Evolutionary conservation across 2,329 filamentous ascomycete species (phyloP).

Genomic region (Penicillium sp.): DNA sequence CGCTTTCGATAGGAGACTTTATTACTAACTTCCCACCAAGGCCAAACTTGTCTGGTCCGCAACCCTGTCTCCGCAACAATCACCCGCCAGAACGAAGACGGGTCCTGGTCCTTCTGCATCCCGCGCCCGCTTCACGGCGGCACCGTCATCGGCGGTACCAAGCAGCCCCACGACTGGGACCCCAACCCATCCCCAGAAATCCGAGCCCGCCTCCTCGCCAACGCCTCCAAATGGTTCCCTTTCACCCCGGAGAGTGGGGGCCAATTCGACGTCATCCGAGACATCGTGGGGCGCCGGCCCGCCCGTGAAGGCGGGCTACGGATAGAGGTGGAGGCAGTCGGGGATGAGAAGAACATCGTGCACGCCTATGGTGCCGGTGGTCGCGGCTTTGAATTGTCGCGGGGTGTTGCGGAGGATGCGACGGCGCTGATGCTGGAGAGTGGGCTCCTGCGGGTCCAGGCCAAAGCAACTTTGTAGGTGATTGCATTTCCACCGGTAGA

Average conservation of each 20-base stretch:
- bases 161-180: conserved; percentile 61
- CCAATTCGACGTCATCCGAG: conserved; percentile 48
- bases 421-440: conserved; percentile 40
- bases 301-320: conserved; percentile 52
- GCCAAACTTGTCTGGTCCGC: conserved; percentile 52
- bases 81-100: conserved; percentile 64
- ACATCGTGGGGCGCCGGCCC: conserved; percentile 50
- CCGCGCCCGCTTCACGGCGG: conserved; percentile 64
- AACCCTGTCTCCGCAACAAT: conserved; percentile 51
- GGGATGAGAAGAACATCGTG: conserved; percentile 37
- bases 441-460: conserved; percentile 19
- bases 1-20: background rate
- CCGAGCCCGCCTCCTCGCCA: conserved; percentile 50
- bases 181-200: conserved; percentile 51
- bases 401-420: conserved; percentile 60
- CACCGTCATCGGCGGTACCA: conserved; percentile 68
- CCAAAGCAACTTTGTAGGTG: conserved; percentile 28
- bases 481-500: background rate
- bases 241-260: conserved; percentile 38
- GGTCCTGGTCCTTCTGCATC: conserved; percentile 64
- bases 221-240: conserved; percentile 45
- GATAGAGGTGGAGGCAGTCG: conserved; percentile 53
- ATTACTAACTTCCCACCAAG: conserved; percentile 19
- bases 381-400: conserved; percentile 63
- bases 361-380: conserved; percentile 65